phyloP scores from a whole-genome alignment of 371 early-diverging fungal species.

The Apophysomyces sp. region DNA sequence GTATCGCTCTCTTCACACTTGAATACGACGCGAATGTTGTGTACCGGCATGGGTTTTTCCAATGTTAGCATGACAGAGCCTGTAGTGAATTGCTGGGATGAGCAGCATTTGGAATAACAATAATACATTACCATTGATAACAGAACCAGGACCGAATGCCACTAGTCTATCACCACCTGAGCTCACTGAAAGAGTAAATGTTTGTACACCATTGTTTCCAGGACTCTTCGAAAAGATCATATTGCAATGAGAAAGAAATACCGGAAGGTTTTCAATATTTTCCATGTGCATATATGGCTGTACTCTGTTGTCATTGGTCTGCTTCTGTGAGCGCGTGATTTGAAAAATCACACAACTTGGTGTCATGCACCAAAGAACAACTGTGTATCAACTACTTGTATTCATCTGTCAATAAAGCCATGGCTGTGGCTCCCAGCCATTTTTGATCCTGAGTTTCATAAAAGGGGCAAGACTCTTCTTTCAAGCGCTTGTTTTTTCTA shows the following conservation, averaged over 20 bases:
- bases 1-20: conserved; percentile 25
- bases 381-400: no score
- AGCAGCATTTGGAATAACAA: not conserved
- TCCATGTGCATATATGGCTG: no score
- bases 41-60: conserved; percentile 25
- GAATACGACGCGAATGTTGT: conserved; percentile 33
- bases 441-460: no score
- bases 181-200: conserved; percentile 26
- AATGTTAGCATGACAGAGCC: conserved; percentile 38
- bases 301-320: no score
- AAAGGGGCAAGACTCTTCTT: no score
- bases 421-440: no score
- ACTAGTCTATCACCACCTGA: conserved; percentile 30
- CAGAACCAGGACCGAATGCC: conserved; percentile 48
- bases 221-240: conserved; percentile 17
- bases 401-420: no score
- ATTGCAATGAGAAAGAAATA: not conserved
- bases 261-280: not conserved
- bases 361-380: no score
- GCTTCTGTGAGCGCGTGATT: not conserved
- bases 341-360: no score
- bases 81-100: not conserved
- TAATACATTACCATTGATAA: conserved; percentile 34
- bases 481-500: no score
- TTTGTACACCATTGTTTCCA: conserved; percentile 14